These are phyloP conservation scores for Pseudognaphalium luteoalbum DNA, from an alignment of 129 eudicot species.

Conservation along the genomic window DNA sequence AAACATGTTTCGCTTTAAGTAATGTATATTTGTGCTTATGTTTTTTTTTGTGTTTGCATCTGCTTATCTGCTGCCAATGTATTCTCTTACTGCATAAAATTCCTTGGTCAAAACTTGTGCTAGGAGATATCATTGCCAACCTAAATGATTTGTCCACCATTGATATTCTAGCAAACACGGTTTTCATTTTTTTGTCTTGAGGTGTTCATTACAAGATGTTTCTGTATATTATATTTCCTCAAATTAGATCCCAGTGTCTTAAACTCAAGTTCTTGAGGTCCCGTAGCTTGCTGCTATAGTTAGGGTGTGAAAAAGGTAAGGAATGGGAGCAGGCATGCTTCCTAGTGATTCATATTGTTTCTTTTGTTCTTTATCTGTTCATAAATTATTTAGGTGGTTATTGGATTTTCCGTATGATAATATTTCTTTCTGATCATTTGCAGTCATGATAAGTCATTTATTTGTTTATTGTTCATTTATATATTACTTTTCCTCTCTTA, in stretches of 20 bases:
- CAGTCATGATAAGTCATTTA: neutral
- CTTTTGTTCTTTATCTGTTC: neutral
- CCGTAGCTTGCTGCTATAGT: neutral
- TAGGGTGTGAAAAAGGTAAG: neutral
- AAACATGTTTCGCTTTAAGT: constrained; percentile 5
- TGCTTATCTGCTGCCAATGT: constrained; percentile 5
- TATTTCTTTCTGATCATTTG: neutral
- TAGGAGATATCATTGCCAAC: neutral
- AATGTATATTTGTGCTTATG: neutral
- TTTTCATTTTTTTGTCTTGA: neutral
- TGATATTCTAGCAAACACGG: neutral
- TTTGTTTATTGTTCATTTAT: neutral
- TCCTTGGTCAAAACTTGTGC: no score
- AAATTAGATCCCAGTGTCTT: neutral
- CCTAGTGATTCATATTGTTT: neutral
- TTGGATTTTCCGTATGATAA: neutral
- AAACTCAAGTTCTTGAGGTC: neutral
- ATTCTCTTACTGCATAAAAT: neutral
- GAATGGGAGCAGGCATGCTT: neutral
- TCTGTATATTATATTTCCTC: neutral
- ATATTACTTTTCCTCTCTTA: neutral
- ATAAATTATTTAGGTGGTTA: neutral
- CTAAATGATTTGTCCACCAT: neutral
- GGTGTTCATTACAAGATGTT: neutral
- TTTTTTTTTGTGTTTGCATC: neutral